These are phyloP conservation scores for Camillea tinctor DNA, from an alignment of 2,329 filamentous ascomycete genomes.

Conservation along the genomic window DNA sequence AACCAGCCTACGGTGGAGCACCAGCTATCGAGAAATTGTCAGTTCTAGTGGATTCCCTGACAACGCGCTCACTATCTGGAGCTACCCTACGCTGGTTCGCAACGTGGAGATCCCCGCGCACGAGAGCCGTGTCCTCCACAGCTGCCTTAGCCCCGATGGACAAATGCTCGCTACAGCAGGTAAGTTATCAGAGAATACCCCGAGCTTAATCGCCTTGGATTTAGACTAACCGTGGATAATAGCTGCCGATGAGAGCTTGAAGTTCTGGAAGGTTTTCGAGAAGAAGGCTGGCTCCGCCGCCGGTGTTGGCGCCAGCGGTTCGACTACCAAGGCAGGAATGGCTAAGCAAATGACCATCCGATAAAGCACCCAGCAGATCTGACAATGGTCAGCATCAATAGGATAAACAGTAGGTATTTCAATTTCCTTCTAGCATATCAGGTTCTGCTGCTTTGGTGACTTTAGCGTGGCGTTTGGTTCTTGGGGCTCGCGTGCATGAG, in stretches of 20 bases:
- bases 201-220: background rate
- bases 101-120: conserved; percentile 98
- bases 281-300: conserved; percentile 82
- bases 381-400: conserved; percentile 20
- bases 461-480: conserved; percentile 32
- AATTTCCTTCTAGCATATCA: conserved; percentile 31
- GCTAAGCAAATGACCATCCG: conserved; percentile 95
- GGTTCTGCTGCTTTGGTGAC: conserved; percentile 26
- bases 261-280: conserved; percentile 99
- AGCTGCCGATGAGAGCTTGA: conserved; percentile 94
- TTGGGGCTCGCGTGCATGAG: conserved; percentile 14
- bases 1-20: conserved; percentile 93
- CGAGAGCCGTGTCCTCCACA: conserved; percentile 94
- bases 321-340: conserved; percentile 78
- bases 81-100: conserved; percentile 94
- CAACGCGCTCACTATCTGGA: conserved; percentile 98
- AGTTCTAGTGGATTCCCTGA: conserved; percentile 98
- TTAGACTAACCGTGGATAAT: conserved; percentile 29
- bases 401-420: conserved; percentile 31
- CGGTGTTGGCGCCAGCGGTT: conserved; percentile 62
- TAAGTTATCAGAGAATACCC: conserved; percentile 38
- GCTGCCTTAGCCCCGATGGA: conserved; percentile 92
- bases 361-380: conserved; percentile 43
- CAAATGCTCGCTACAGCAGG: conserved; percentile 95
- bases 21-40: conserved; percentile 95